Evolutionary conservation across 306 rosid genomes (phyloP), one percentile per base, ranked within the genome.

Genomic region (Pachyrhizus erosus): DNA sequence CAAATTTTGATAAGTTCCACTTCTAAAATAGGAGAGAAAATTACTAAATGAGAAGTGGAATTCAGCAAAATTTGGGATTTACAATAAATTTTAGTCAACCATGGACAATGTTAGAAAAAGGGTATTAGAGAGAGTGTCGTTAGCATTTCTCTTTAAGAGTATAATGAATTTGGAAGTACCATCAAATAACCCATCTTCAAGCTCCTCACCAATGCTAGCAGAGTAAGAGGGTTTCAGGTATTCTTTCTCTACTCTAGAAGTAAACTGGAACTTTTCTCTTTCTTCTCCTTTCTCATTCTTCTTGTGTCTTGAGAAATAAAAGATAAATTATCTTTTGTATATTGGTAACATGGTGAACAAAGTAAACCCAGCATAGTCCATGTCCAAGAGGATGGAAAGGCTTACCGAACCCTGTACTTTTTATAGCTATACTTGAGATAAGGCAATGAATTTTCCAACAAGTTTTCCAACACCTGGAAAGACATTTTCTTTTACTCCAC

Each of bases 181-280:
- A 90, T 96, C 98, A 46, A 96, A 96, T 43, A 96, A 89, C 62
- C 99, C 99, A 78, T 96, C 99, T 84, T 96, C 99, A 82, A 96
- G 94, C 90, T 96, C 99, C 77, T 84, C 89, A 0, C 94, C 94
- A 21, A 92, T 93, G 92, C 98, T 96, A 51, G 99, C 99, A 65
- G 98, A 77, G 80, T 96, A 96, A 67, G 97, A 82, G 70, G 99
- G 96, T 85, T 90, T 96, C 82, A 96, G 89, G 88, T 92, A 93
- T 87, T 96, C 98, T 77, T 96, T 96, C 89, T 96, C 99, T 60
- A 91, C 99, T 89, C 99, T 91, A 77, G 93, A 84, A 79, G 90
- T 42, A 83, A 96, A 93, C 80, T 84, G 96, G 77, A 93, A 70
- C 81, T 62, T 93, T 71, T 89, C 94, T 33, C 27, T 57, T 27